These are phyloP conservation scores for Phytophthora sansomeana DNA, from an alignment of 352 stramenopile species.

Conservation along the genomic window DNA sequence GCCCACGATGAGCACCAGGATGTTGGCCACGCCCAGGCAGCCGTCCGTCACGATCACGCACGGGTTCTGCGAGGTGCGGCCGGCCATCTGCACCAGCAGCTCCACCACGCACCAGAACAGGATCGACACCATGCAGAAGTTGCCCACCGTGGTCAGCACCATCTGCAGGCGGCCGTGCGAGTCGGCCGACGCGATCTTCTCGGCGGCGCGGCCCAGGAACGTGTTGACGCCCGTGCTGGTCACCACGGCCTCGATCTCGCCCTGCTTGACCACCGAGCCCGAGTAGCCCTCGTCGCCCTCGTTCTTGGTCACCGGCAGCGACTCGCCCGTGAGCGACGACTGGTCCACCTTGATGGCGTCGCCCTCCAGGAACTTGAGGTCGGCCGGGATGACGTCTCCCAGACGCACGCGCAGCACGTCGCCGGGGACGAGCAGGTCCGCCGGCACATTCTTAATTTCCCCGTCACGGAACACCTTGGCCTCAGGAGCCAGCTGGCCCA, in stretches of 20 bases:
- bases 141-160: slow-evolving; percentile 94
- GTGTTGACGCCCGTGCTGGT: slow-evolving; percentile 89
- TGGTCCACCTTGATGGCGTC: slow-evolving; percentile 90
- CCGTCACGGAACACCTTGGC: no score
- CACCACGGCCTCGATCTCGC: slow-evolving; percentile 93
- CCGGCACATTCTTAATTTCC: slow-evolving; percentile 70
- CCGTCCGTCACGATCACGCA: slow-evolving; percentile 85
- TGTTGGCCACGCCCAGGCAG: slow-evolving; percentile 68
- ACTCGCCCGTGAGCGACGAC: no score
- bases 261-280: slow-evolving; percentile 86
- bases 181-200: no score
- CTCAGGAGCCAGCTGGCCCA: no score
- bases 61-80: slow-evolving; percentile 73
- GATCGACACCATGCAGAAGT: slow-evolving; percentile 91
- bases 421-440: slow-evolving; percentile 74
- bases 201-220: slow-evolving; percentile 91
- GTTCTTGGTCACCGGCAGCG: slow-evolving; percentile 91
- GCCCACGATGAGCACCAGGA: slow-evolving; percentile 93
- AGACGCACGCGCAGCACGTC: slow-evolving; percentile 83
- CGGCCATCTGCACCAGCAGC: slow-evolving; percentile 83
- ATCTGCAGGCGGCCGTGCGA: slow-evolving; percentile 89
- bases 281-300: slow-evolving; percentile 64
- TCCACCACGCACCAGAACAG: no score
- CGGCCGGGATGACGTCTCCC: slow-evolving; percentile 93
- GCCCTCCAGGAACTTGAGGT: slow-evolving; percentile 88